Percentiles rank a stretch among this genome's conserved stretches.
Conservation (phyloP, 345 rosid species). For the Eucalyptus sp. region DNA sequence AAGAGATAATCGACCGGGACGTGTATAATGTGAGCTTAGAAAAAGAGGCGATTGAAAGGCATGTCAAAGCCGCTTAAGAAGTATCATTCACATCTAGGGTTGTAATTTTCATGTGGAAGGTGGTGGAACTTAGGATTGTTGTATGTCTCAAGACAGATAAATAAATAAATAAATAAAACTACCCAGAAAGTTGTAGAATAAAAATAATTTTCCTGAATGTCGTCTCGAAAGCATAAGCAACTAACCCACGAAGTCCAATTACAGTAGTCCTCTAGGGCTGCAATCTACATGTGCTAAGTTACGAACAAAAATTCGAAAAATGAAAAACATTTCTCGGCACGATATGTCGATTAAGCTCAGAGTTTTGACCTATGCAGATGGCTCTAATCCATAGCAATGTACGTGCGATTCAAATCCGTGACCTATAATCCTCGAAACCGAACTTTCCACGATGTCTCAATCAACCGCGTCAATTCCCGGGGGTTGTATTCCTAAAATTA, state of each 20-base stretch:
- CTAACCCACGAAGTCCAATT: background rate
- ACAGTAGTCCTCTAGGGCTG: background rate
- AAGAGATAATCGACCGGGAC: background rate
- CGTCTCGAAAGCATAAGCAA: background rate
- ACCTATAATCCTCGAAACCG: background rate
- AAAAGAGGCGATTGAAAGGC: background rate
- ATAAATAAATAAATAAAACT: background rate
- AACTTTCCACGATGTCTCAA: background rate
- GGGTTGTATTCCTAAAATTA: background rate
- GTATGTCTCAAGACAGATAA: background rate
- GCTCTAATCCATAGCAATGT: background rate
- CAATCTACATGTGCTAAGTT: background rate
- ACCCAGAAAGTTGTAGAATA: background rate
- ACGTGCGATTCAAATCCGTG: fast-evolving
- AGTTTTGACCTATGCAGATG: background rate
- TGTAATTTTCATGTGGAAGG: background rate
- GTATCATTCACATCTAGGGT: background rate
- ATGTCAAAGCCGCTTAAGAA: background rate
- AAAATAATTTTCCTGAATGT: background rate
- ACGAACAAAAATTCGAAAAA: background rate
- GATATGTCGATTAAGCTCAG: background rate
- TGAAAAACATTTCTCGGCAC: background rate
- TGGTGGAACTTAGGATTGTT: background rate
- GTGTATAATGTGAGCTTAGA: background rate
- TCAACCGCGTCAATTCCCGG: background rate